Evolutionary conservation across 805 yeast species (phyloP).

Genomic region (Lachancea mirantina): DNA sequence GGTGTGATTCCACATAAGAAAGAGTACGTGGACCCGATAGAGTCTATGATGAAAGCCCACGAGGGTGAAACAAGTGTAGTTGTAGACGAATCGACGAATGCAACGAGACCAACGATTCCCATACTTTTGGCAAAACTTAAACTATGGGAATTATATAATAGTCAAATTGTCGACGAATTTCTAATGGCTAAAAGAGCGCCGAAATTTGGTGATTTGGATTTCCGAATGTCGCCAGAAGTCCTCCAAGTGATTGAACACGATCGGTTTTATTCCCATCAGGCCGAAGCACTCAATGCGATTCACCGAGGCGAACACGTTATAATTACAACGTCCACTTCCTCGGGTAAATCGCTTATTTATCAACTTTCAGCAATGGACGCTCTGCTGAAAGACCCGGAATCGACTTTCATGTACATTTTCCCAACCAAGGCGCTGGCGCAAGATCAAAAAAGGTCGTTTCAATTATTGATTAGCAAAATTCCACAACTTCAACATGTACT

Average conservation of each 20-base stretch:
- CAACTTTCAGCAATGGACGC: slow-evolving; percentile 71
- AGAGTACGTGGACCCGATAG: slow-evolving; percentile 53
- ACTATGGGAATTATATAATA: slow-evolving; percentile 43
- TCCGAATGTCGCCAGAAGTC: slow-evolving; percentile 45
- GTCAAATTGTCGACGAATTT: slow-evolving; percentile 53
- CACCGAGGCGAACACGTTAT: slow-evolving; percentile 60
- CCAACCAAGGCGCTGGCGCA: slow-evolving; percentile 98
- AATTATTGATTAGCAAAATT: slow-evolving; percentile 45
- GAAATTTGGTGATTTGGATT: slow-evolving; percentile 35
- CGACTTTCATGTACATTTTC: slow-evolving; percentile 78
- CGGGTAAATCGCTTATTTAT: slow-evolving; percentile 90
- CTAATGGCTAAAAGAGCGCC: slow-evolving; percentile 45
- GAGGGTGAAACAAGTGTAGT: slow-evolving; percentile 9
- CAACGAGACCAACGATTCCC: slow-evolving; percentile 37
- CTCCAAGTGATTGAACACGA: slow-evolving; percentile 44
- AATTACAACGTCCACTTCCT: slow-evolving; percentile 90
- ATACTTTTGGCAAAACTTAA: slow-evolving; percentile 45
- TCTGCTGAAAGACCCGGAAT: slow-evolving; percentile 34
- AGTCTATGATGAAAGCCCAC: slow-evolving; percentile 41
- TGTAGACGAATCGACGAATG: slow-evolving; percentile 21
- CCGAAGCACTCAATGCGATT: slow-evolving; percentile 60
- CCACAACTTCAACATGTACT: slow-evolving; percentile 39
- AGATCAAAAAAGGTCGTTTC: slow-evolving; percentile 83
- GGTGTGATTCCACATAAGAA: slow-evolving; percentile 42
- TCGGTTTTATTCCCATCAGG: slow-evolving; percentile 72